Percentiles rank a stretch among this genome's conserved stretches.
Evolutionary conservation across 352 stramenopile genomes (phyloP).

Genomic region (Albugo candida): DNA sequence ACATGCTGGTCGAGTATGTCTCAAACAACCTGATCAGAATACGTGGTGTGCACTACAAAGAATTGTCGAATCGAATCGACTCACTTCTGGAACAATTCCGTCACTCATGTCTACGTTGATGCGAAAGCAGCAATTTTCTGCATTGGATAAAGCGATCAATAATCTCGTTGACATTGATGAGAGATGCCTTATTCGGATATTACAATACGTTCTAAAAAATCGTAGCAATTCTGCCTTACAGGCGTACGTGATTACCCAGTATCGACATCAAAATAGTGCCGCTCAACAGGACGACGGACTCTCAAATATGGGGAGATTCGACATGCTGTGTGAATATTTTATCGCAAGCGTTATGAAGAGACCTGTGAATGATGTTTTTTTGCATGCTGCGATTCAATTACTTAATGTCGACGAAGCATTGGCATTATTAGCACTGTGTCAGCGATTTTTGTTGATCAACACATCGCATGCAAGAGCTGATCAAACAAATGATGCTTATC

Average conservation of each 20-base stretch:
- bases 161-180: constrained; percentile 63
- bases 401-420: constrained; percentile 49
- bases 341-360: constrained; percentile 29
- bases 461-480: background rate
- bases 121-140: constrained; percentile 35
- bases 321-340: constrained; percentile 21
- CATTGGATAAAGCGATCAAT: constrained; percentile 41
- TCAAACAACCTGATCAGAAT: background rate
- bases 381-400: constrained; percentile 52
- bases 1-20: background rate
- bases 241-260: constrained; percentile 9
- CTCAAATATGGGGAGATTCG: background rate
- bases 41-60: constrained; percentile 16
- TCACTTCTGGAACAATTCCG: constrained; percentile 43
- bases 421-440: constrained; percentile 41
- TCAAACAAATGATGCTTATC: constrained; percentile 4
- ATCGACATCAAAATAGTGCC: background rate
- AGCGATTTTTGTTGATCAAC: constrained; percentile 33
- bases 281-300: constrained; percentile 1
- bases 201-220: constrained; percentile 61
- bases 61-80: constrained; percentile 27
- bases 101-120: constrained; percentile 40
- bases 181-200: constrained; percentile 36
- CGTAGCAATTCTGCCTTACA: constrained; percentile 17
- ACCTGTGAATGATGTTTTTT: constrained; percentile 51